Conservation (phyloP, 257 asterid species). For the Ilex asprella region DNA sequence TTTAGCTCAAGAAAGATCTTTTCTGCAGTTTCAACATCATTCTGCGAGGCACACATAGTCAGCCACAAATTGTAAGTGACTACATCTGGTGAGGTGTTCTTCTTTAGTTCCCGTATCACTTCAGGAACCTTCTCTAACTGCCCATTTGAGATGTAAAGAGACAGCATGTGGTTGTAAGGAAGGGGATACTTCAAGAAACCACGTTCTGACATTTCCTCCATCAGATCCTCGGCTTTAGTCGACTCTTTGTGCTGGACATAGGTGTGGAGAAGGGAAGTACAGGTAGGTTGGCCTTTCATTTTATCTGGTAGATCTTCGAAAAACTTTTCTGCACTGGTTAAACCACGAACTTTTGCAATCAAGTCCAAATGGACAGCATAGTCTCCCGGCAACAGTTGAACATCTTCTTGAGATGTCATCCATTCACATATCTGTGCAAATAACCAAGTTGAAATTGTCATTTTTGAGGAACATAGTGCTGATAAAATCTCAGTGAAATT, state of each 20-base stretch:
- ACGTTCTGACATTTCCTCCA: constrained; percentile 77
- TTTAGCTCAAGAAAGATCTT: constrained; percentile 48
- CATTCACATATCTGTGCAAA: constrained; percentile 77
- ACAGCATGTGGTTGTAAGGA: constrained; percentile 86
- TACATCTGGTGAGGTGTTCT: constrained; percentile 65
- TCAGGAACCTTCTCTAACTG: constrained; percentile 59
- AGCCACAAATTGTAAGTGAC: constrained; percentile 80
- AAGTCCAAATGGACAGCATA: constrained; percentile 90
- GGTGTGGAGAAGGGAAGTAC: constrained; percentile 83
- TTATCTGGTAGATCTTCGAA: constrained; percentile 75
- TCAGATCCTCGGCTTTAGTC: constrained; percentile 67
- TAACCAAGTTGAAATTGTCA: neutral
- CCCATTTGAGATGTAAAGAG: constrained; percentile 59
- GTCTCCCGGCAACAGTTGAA: constrained; percentile 78
- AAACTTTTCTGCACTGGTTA: constrained; percentile 81
- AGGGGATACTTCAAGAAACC: constrained; percentile 60
- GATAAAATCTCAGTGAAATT: neutral
- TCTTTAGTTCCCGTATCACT: constrained; percentile 53
- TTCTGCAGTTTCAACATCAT: constrained; percentile 63
- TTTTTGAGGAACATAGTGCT: neutral
- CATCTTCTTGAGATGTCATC: constrained; percentile 76
- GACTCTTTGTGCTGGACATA: constrained; percentile 58
- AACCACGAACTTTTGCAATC: constrained; percentile 77
- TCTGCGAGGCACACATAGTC: constrained; percentile 59
- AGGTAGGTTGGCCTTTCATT: constrained; percentile 66